These are phyloP conservation scores for Penicillium robsamsonii DNA, from an alignment of 495 filamentous ascomycete genomes.

Conservation along the genomic window DNA sequence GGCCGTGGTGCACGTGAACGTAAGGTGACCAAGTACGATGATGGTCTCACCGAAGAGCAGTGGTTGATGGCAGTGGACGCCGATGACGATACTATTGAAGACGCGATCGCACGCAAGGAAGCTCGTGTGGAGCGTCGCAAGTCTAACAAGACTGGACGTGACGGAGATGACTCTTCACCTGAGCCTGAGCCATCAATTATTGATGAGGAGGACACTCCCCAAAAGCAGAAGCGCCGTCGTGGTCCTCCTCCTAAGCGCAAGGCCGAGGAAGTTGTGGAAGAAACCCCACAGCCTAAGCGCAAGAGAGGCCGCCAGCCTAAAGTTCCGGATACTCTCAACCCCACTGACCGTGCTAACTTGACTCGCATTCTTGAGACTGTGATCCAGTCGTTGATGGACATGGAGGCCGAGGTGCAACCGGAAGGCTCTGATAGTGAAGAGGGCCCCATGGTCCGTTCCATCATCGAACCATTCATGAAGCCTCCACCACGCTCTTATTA, in stretches of 20 bases:
- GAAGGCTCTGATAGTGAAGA: slow-evolving; percentile 63
- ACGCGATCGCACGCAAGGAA: slow-evolving; percentile 83
- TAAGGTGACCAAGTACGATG: slow-evolving; percentile 91
- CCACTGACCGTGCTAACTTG: slow-evolving; percentile 53
- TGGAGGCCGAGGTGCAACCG: slow-evolving; percentile 62
- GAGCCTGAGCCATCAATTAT: slow-evolving; percentile 70
- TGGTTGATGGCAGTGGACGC: slow-evolving; percentile 92
- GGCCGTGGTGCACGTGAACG: slow-evolving; percentile 93
- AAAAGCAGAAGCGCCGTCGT: slow-evolving; percentile 70
- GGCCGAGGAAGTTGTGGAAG: slow-evolving; percentile 74
- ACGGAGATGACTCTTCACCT: slow-evolving; percentile 67
- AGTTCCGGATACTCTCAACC: slow-evolving; percentile 50
- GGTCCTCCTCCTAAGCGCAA: slow-evolving; percentile 82
- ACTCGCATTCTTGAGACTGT: slow-evolving; percentile 73
- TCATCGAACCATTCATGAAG: slow-evolving; percentile 93
- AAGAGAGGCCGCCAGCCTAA: slow-evolving; percentile 79
- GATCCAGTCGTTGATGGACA: slow-evolving; percentile 73
- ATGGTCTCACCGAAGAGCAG: slow-evolving; percentile 96
- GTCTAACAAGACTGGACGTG: slow-evolving; percentile 52
- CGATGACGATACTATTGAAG: slow-evolving; percentile 91
- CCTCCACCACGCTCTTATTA: slow-evolving; percentile 83
- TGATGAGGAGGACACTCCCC: slow-evolving; percentile 73
- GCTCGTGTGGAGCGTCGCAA: slow-evolving; percentile 81
- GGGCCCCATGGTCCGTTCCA: slow-evolving; percentile 60
- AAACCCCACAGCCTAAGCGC: slow-evolving; percentile 73